These are phyloP conservation scores for Oehlia diaphana DNA, from an alignment of 192 early-diverging fungal genomes.

Conservation along the genomic window DNA sequence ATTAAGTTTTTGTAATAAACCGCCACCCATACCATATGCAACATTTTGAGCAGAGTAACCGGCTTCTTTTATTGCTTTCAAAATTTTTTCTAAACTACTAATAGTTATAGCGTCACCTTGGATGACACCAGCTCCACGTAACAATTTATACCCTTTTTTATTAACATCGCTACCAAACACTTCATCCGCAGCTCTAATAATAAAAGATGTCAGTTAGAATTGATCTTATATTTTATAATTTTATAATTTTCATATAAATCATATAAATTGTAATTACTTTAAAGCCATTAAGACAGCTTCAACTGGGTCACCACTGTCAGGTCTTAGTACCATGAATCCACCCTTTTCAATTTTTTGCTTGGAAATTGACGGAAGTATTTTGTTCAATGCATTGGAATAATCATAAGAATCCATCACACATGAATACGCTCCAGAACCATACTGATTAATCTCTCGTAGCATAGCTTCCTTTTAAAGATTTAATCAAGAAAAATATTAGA, in stretches of 20 bases:
- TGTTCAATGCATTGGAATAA: conserved; percentile 71
- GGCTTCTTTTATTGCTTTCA: conserved; percentile 53
- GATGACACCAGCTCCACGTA: conserved; percentile 73
- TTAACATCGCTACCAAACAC: conserved; percentile 73
- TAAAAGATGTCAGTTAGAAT: neutral
- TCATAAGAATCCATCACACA: conserved; percentile 94
- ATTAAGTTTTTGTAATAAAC: conserved; percentile 82
- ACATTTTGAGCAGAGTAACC: conserved; percentile 75
- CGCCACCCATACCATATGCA: conserved; percentile 87
- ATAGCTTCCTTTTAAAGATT: conserved; percentile 58
- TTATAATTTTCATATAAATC: neutral
- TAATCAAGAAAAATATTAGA: neutral
- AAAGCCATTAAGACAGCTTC: conserved; percentile 73
- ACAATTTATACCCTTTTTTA: conserved; percentile 75
- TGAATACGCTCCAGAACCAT: conserved; percentile 73
- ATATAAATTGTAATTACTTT: conserved; percentile 38
- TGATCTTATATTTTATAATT: neutral
- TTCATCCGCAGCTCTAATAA: conserved; percentile 61
- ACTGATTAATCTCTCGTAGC: conserved; percentile 58
- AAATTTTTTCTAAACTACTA: conserved; percentile 51
- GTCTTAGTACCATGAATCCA: conserved; percentile 79
- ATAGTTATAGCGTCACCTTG: conserved; percentile 83
- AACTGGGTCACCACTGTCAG: conserved; percentile 83
- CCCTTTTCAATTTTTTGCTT: conserved; percentile 70
- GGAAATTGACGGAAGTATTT: conserved; percentile 70